Base-by-base conservation (phyloP, 164 flowering plant species). In the Taxillus chinensis region DNA sequence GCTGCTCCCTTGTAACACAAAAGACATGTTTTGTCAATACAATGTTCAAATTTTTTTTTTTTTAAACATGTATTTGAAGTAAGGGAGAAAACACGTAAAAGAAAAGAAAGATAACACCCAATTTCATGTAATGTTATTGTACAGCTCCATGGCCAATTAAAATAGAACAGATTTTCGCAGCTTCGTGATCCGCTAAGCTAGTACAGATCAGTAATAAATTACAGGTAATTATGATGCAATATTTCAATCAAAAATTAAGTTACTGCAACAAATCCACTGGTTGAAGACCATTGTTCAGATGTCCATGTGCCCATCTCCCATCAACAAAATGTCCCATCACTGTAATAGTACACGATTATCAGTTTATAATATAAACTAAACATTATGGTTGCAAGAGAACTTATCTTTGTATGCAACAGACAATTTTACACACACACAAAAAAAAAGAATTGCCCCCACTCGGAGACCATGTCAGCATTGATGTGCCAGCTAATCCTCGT, bases 281-380 rank as follows among this genome's bases (percentile, higher is more conserved):
- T 75, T 55, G 96, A 87, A 64, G 96, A 86, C 99, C 99, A 95
- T 64, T 74, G 83, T 75, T 89, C 97, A 59, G 97, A 95, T 48
- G 96, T 91, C 99, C 99, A 95, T 4, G 93, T 82, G 77, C 82
- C 90, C 64, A 97, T 95, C 79, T 95, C 97, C 99, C 99, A 95
- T 2, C 91, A 87, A 77, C 87, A 91, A 79, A 95, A 95, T 57
- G 90, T 89, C 42, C 96, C 97, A 78, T 91, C 96, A 77, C 97
- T 95, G 72, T 42, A 75, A 70, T 43, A 72, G 59, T 72, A 69
- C 16, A 64, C 5, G 57, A 53, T 7, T 3, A 60, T 17, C 48
- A 46, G 57, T 49, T 39, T 17, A 10, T 13, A 65, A 43, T 39
- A 13, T 37, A 57, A 12, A 56, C 40, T 2, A 49, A 42, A 45